Base-by-base conservation (phyloP, 768 basidiomycete genomes). In the Tulasnella sp. region DNA sequence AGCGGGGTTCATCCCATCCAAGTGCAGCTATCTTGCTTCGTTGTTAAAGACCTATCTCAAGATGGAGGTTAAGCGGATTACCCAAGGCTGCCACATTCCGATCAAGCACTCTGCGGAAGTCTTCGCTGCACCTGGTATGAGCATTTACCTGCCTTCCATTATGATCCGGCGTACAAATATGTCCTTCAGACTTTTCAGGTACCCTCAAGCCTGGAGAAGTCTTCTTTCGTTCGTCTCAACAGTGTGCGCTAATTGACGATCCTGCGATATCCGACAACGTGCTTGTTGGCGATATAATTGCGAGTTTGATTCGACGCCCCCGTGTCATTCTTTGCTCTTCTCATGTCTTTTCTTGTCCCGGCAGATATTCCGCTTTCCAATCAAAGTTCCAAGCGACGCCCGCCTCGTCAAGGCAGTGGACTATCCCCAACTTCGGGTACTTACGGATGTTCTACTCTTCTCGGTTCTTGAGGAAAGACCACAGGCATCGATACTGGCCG, bases 71-170 rank as follows among this genome's bases (percentile, higher is more conserved):
- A 84, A 88, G 72, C 83, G 80, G n/a, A 86, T 94, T 1, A 84
- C 92, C 0, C 83, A 84, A 8, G 41, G 86, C 88, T 93, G 89
- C 80, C 89, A 89, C 3, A 90, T 95, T 69, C 89, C 92, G 1
- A 84, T 94, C 2, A 84, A 87, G 2, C 85, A 87, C 14, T 89
- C 89, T 0, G 87, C 90, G 1, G 89, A 89, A 75, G 93, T 91
- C 0, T 93, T 91, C 74, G 89, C 94, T 42, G 85, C 93, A 0
- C 92, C 94, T 48, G 94, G 94, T 93, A 82, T 44, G 86, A 28
- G 22, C 22, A 28, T 44, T 72, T 31, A 72, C 1, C 44, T 48
- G 31, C 9, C 69, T 42, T 3, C 12, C 7, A 2, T 75, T 22
- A 54, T 7, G 2, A 81, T 69, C 28, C 28, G 16, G 9, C 4